phyloP scores from a whole-genome alignment of 306 rosid species.

The Rosa rugosa region DNA sequence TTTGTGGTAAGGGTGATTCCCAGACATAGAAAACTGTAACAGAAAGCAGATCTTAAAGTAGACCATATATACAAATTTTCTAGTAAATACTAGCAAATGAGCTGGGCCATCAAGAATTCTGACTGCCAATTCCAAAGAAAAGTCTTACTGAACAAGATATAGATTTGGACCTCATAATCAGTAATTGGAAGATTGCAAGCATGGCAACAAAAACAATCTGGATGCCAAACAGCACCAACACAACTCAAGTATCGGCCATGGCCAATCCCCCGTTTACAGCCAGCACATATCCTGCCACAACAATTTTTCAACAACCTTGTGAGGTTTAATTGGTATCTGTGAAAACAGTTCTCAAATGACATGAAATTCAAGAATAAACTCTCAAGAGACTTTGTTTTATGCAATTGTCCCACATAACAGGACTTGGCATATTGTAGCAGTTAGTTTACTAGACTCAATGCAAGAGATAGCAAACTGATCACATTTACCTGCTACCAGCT shows the following conservation, averaged over 20 bases:
- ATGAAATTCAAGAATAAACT: conserved; percentile 3
- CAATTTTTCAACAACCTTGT: conserved; percentile 22
- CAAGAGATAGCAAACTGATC: conserved; percentile 27
- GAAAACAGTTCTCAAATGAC: conserved; percentile 8
- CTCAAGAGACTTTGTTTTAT: not conserved
- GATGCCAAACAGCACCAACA: conserved; percentile 86
- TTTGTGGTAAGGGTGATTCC: conserved; percentile 76
- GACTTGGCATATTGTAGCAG: not conserved
- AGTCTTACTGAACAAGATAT: conserved; percentile 13
- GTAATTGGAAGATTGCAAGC: conserved; percentile 82
- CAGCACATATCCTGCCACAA: conserved; percentile 76
- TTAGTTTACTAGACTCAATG: not conserved
- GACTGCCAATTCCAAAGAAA: conserved; percentile 22
- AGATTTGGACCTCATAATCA: conserved; percentile 69
- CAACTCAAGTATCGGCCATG: conserved; percentile 74
- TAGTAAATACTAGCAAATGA: not conserved
- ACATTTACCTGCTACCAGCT: conserved; percentile 67
- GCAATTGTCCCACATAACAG: not conserved
- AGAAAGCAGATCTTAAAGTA: conserved; percentile 21
- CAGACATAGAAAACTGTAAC: conserved; percentile 81
- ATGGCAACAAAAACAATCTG: conserved; percentile 80
- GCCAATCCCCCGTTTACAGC: conserved; percentile 82
- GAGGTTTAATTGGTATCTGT: not conserved
- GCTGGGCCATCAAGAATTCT: conserved; percentile 4
- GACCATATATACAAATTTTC: not conserved